Percentiles rank a stretch among this genome's conserved stretches.
phyloP scores from a whole-genome alignment of 2,329 filamentous ascomycete genomes.

The Aspergillus ibericus region DNA sequence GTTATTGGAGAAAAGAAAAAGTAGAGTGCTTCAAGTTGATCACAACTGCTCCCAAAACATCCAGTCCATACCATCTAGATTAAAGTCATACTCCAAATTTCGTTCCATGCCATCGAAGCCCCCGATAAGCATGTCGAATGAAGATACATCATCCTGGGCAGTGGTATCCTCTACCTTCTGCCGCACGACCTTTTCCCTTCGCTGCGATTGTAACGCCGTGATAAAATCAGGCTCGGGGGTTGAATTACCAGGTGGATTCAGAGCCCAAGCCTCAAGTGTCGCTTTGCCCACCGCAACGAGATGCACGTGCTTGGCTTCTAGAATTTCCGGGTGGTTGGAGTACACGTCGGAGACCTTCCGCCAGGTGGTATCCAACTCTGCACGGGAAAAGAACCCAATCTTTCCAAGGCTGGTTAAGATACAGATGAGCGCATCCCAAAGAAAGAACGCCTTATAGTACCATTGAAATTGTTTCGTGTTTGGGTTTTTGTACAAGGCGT shows the following conservation, averaged over 20 bases:
- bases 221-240: conserved; percentile 14
- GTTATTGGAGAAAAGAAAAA: too few species aligned
- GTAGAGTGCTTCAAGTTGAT: too few species aligned
- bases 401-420: conserved; percentile 42
- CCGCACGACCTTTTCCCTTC: too few species aligned
- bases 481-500: conserved; percentile 39
- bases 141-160: too few species aligned
- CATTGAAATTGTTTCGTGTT: conserved; percentile 41
- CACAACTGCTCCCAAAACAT: too few species aligned
- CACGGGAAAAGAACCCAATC: conserved; percentile 27
- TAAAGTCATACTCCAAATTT: too few species aligned
- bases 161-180: too few species aligned
- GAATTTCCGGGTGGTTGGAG: neutral
- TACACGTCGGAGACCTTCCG: neutral
- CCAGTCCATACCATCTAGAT: too few species aligned
- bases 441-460: conserved; percentile 48
- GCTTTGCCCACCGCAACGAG: neutral
- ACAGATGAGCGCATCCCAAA: conserved; percentile 52
- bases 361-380: neutral
- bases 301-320: neutral
- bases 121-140: too few species aligned
- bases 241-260: conserved; percentile 6
- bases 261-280: conserved; percentile 13
- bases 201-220: conserved; percentile 1
- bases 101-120: too few species aligned